Evolutionary conservation across 139 green algal genomes (phyloP).

Genomic region (Pseudopediastrum boryanum): DNA sequence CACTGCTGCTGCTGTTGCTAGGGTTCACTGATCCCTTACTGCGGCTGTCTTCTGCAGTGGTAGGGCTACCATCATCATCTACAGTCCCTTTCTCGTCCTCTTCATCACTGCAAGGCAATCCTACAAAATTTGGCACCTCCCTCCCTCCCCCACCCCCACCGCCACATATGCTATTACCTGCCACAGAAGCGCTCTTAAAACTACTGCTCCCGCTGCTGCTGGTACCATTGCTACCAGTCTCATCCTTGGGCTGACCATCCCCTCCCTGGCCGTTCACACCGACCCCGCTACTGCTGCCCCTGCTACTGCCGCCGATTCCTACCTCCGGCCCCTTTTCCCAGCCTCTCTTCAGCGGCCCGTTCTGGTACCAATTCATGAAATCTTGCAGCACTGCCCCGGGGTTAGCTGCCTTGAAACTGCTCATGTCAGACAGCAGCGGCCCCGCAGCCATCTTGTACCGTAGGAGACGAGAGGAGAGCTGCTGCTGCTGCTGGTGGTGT

Average conservation of each 20-base stretch:
- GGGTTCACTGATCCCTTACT: too few species aligned
- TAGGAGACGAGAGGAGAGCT: neutral
- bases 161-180: conserved; percentile 7
- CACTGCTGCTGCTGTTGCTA: neutral
- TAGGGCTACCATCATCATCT: neutral
- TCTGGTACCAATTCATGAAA: conserved; percentile 89
- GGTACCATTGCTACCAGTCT: conserved; percentile 77
- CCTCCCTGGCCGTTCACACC: too few species aligned
- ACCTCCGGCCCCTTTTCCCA: too few species aligned
- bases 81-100: neutral
- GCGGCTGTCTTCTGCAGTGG: too few species aligned
- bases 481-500: conserved; percentile 13
- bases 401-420: conserved; percentile 95
- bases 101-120: neutral
- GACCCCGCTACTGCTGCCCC: too few species aligned
- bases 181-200: too few species aligned
- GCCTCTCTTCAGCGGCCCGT: too few species aligned
- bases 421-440: conserved; percentile 81
- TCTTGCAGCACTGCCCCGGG: conserved; percentile 75
- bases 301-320: too few species aligned
- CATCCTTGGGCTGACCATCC: too few species aligned
- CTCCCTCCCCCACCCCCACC: too few species aligned
- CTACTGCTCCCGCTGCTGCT: conserved; percentile 40
- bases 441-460: conserved; percentile 50
- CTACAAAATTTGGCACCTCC: too few species aligned